These are phyloP conservation scores for Apiotrichum porosum DNA, from an alignment of 1,284 basidiomycete species.

Conservation along the genomic window DNA sequence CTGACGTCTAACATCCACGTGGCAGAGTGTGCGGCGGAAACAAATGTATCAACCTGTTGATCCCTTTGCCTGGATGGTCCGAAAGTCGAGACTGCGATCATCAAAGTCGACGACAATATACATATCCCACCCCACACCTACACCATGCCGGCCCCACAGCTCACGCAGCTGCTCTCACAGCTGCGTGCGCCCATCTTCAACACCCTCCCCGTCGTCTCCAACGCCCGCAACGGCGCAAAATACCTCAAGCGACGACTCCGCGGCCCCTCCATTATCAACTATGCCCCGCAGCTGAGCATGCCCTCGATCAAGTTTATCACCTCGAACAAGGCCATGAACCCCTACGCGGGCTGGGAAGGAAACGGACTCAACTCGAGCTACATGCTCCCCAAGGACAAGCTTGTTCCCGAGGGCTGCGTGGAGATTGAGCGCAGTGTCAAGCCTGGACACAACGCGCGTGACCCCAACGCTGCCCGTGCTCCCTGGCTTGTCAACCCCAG, in stretches of 20 bases:
- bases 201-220: slow-evolving; percentile 74
- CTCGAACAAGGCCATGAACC: slow-evolving; percentile 17
- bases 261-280: slow-evolving; percentile 70
- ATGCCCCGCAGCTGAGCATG: slow-evolving; percentile 51
- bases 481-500: slow-evolving; percentile 36
- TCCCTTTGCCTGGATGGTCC: too few relatives aligned
- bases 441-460: neutral
- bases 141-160: slow-evolving; percentile 5
- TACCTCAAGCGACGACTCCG: slow-evolving; percentile 69
- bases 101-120: too few relatives aligned
- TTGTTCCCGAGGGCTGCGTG: slow-evolving; percentile 21
- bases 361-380: neutral
- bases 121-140: too few relatives aligned
- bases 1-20: too few relatives aligned
- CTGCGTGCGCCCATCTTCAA: slow-evolving; percentile 61
- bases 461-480: slow-evolving; percentile 1
- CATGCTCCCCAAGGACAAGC: slow-evolving; percentile 13
- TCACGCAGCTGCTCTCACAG: slow-evolving; percentile 30
- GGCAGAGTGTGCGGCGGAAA: too few relatives aligned
- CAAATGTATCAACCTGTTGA: too few relatives aligned
- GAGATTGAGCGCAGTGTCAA: slow-evolving; percentile 26
- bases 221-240: slow-evolving; percentile 73
- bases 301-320: slow-evolving; percentile 20
- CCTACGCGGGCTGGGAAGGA: slow-evolving; percentile 31
- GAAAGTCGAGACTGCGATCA: too few relatives aligned